Evolutionary conservation across 1,284 basidiomycete genomes (phyloP), one percentile per base, ranked within the genome.

Genomic region (Puccinia hordei): DNA sequence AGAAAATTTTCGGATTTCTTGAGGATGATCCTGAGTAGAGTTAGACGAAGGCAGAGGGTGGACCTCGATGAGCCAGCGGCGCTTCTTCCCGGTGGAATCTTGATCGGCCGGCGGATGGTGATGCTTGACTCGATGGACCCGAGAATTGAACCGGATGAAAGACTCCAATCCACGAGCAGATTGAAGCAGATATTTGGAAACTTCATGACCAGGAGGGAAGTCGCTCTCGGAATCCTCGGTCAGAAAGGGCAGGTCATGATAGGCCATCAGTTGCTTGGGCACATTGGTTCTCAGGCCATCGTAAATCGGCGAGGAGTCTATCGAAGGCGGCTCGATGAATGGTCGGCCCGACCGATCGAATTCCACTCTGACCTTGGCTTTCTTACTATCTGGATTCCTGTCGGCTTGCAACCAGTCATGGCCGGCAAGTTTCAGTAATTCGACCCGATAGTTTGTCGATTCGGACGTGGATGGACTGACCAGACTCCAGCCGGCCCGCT

Each of bases 231-330:
- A 81, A 0, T 19, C 30, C 0, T 17, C 0, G 33, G 46, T 46
- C 0, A 13, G 22, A 44, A 83, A 85, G 1, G 84, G 84, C 4
- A 38, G 27, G 46, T 84, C 83, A 1, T 83, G 81, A 75, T 81
- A 86, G 19, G 81, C 72, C 85, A 86, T 86, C 0, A 85, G 69
- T 44, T 85, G 82, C 41, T 81, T 82, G 1, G 85, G 81, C 19
- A 86, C 81, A 73, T 86, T 86, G 13, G 85, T 86, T 2, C 84
- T 65, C 44, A 86, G 66, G 3, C 84, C 85, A 35, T 84, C 83
- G 69, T 85, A 85, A 83, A 85, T 85, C 12, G 84, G 83, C 8
- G 83, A 80, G 5, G 80, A 35, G 24, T 79, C 81, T 1, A 5
- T 65, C 9, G 72, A 80, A 0, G 22, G 15, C 0, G 72, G 80